Conservation (phyloP, 441 rosid species). For the Corymbia calophylla region DNA sequence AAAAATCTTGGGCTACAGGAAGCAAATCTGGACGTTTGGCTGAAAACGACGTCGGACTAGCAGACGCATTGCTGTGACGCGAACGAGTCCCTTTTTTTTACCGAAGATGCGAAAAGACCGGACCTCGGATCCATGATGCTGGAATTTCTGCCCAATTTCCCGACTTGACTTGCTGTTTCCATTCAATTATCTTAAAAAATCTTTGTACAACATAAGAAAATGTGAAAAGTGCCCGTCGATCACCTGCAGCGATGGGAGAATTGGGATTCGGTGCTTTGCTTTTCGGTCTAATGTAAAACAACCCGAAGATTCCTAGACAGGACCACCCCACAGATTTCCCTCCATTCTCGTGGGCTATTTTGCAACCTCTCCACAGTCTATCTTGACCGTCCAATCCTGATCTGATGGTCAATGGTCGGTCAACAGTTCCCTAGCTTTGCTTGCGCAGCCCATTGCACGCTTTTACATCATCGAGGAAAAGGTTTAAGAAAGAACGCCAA, state of each 20-base stretch:
- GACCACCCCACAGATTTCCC: conserved; percentile 21
- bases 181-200: background rate
- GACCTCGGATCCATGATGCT: background rate
- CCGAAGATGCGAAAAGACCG: background rate
- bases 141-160: background rate
- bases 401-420: conserved; percentile 15
- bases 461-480: background rate
- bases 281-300: background rate
- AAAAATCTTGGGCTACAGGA: background rate
- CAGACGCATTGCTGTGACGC: background rate
- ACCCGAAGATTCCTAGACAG: conserved; percentile 8
- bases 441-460: background rate
- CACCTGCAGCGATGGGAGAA: background rate
- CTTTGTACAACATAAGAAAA: background rate
- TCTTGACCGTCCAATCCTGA: conserved; percentile 13
- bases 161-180: background rate
- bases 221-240: background rate
- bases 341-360: conserved; percentile 18
- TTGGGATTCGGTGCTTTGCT: background rate
- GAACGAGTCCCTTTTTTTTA: background rate
- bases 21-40: background rate
- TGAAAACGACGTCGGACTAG: background rate
- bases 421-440: conserved; percentile 15
- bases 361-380: background rate
- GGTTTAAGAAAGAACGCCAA: background rate